These are phyloP conservation scores for Aureobasidium lini DNA, from an alignment of 2,329 filamentous ascomycete genomes.

Conservation along the genomic window DNA sequence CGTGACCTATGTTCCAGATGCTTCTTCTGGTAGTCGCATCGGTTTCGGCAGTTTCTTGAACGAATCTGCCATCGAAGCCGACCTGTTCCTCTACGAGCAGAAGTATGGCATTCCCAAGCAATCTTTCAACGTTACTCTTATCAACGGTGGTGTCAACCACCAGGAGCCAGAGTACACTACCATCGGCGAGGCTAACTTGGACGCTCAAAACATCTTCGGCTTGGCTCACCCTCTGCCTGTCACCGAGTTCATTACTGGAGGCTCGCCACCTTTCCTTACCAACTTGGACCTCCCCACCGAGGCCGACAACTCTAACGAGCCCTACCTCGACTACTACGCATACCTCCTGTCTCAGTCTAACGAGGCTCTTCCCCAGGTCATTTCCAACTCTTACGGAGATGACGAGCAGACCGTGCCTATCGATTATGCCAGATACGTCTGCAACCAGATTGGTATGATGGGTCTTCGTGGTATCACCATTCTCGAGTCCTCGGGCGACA, in stretches of 20 bases:
- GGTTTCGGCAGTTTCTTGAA: slow-evolving; percentile 36
- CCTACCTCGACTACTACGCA: slow-evolving; percentile 55
- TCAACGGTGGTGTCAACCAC: slow-evolving; percentile 48
- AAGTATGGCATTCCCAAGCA: slow-evolving; percentile 25
- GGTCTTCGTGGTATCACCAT: slow-evolving; percentile 58
- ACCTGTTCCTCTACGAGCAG: slow-evolving; percentile 18
- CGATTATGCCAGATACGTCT: slow-evolving; percentile 53
- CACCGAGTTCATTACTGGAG: slow-evolving; percentile 12
- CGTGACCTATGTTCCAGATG: slow-evolving; percentile 18
- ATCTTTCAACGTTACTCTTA: slow-evolving; percentile 49
- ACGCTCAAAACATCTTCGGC: slow-evolving; percentile 46
- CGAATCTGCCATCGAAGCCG: slow-evolving; percentile 19
- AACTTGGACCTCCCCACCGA: slow-evolving; percentile 16
- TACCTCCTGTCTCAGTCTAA: slow-evolving; percentile 49
- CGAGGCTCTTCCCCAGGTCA: slow-evolving; percentile 49
- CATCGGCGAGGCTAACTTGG: slow-evolving; percentile 53
- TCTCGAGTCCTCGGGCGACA: slow-evolving; percentile 56
- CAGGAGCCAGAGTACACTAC: slow-evolving; percentile 31
- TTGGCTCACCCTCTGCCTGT: slow-evolving; percentile 18
- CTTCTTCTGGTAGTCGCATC: slow-evolving; percentile 40
- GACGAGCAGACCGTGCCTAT: slow-evolving; percentile 54
- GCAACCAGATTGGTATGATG: slow-evolving; percentile 56
- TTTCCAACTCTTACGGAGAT: slow-evolving; percentile 58
- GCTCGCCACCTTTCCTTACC: slow-evolving; percentile 5
- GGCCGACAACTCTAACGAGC: slow-evolving; percentile 47